Base-by-base conservation (phyloP, 169 alveolate genomes). In the Cryptosporidium canis region DNA sequence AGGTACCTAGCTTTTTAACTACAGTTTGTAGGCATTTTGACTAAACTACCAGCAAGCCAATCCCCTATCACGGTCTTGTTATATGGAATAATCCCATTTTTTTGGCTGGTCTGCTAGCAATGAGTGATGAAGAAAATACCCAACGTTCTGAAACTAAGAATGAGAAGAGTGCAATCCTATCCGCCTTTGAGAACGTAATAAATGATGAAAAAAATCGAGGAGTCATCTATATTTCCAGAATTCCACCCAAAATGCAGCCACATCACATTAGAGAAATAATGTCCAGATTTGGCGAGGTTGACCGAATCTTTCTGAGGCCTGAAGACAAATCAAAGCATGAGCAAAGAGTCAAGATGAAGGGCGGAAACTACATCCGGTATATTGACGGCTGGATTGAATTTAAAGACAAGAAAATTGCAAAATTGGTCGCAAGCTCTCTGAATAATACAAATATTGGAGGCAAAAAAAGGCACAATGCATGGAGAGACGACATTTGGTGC, bases 361-460 rank as follows among this genome's bases (percentile, higher is more conserved):
- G 85, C 72, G 83, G 83, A 83, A 92, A 43, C 31, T 67, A 61
- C 58, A 83, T 83, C n/a, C 91, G 92, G 27, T 95, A 94, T 83
- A 85, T 90, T 66, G 98, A 95, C 82, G 99, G 98, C 1, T 96
- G 98, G 97, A 83, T 96, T 35, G 98, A 96, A 91, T 96, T 96
- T 72, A 29, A 90, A 27, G 92, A 93, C 83, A 96, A 96, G 83
- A 90, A 82, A 65, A 94, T 91, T 83, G 99, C 99, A 29, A 96
- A 95, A 90, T 66, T 70, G 18, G 96, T 94, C 7, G 98, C 96
- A n/a, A 71, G 83, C 45, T 92, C 93, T 16, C 92, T 96, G 41
- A 96, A 96, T 90, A 95, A 95, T 44, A 93, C 92, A 68, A 91
- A 92, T 43, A 93, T 96, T 21, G 98, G 97, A 35, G 98, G 97